phyloP scores from a whole-genome alignment of 495 filamentous ascomycete species.

The Penicillium flavigenum region DNA sequence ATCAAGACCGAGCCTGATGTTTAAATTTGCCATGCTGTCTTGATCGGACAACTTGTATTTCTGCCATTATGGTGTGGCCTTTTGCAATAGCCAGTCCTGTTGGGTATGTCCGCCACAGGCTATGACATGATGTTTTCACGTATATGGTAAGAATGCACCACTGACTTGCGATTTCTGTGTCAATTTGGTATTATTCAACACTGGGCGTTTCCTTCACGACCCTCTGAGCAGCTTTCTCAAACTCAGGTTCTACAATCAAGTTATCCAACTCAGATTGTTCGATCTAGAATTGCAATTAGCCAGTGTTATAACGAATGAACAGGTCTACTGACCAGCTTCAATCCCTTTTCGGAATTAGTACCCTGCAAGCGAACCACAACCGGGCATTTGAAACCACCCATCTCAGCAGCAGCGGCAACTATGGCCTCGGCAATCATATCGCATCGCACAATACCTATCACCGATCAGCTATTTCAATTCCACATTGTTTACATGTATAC shows the following conservation, averaged over 20 bases:
- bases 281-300: constrained; percentile 13
- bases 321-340: constrained; percentile 23
- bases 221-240: constrained; percentile 27
- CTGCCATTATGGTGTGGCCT: not conserved
- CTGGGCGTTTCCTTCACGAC: constrained; percentile 16
- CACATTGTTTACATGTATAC: not conserved
- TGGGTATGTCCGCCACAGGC: not conserved
- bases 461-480: not conserved
- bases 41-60: not conserved
- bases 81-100: not conserved
- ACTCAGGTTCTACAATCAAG: constrained; percentile 29
- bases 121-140: not conserved
- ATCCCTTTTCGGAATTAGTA: constrained; percentile 29
- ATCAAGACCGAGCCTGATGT: not conserved
- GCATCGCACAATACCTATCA: constrained; percentile 35
- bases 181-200: not conserved
- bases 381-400: constrained; percentile 28
- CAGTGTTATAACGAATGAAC: not conserved
- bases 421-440: constrained; percentile 41
- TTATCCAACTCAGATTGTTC: constrained; percentile 23
- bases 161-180: not conserved
- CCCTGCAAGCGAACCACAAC: constrained; percentile 36
- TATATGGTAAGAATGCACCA: not conserved
- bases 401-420: constrained; percentile 23
- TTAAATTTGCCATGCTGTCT: not conserved